These are phyloP conservation scores for Cucurbita argyrosperma DNA, from an alignment of 306 rosid genomes.

Conservation along the genomic window DNA sequence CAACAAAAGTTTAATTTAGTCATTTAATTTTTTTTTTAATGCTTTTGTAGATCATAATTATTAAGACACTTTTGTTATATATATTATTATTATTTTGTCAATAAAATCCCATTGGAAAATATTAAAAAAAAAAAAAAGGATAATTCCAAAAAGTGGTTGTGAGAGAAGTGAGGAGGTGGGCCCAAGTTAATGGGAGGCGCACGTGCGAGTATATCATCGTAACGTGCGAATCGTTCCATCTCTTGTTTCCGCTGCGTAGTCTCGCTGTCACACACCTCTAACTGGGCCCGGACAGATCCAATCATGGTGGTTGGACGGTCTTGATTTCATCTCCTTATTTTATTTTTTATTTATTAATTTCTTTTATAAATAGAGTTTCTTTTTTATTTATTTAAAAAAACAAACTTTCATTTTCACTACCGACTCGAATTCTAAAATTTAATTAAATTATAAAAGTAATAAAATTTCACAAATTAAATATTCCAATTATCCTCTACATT, in stretches of 20 bases:
- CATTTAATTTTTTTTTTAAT: too few species aligned
- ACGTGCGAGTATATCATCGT: neutral
- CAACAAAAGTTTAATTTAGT: too few species aligned
- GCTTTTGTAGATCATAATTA: too few species aligned
- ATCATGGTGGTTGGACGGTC: neutral
- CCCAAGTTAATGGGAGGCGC: neutral
- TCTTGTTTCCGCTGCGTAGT: neutral
- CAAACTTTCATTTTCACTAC: too few species aligned
- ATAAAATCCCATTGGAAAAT: neutral
- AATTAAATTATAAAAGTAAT: too few species aligned
- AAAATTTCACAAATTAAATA: too few species aligned
- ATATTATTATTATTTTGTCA: neutral
- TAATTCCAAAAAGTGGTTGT: neutral
- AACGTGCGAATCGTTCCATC: neutral
- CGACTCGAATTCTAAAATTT: too few species aligned
- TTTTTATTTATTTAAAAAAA: too few species aligned
- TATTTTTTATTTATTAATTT: neutral
- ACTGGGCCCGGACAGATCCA: neutral
- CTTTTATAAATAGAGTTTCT: neutral
- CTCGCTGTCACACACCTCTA: constrained; percentile 2
- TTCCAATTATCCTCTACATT: too few species aligned
- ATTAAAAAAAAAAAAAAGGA: neutral
- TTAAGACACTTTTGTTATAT: too few species aligned
- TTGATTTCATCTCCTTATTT: neutral
- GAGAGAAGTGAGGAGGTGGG: neutral